Percentiles rank a stretch among this genome's conserved stretches.
phyloP scores from a whole-genome alignment of 2,329 filamentous ascomycete species.

The Talaromyces sp. region DNA sequence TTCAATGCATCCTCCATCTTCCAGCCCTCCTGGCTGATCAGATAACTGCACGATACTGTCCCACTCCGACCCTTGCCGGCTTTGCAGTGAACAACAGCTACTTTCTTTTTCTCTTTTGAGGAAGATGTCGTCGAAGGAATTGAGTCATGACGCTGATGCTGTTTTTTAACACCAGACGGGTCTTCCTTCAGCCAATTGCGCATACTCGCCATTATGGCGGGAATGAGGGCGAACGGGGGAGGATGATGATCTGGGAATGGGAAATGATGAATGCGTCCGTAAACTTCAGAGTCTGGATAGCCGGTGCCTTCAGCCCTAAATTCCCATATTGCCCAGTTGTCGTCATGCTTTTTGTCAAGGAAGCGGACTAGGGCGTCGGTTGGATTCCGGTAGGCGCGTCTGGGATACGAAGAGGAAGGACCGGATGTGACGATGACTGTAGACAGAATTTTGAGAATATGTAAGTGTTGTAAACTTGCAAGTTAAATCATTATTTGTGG shows the following conservation, averaged over 20 bases:
- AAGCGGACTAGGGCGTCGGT: constrained; percentile 81
- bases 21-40: constrained; percentile 82
- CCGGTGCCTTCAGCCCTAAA: constrained; percentile 95
- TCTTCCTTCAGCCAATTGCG: constrained; percentile 66
- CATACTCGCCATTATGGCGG: constrained; percentile 88
- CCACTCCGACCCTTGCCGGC: constrained; percentile 93
- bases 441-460: neutral
- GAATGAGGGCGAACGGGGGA: constrained; percentile 83
- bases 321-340: constrained; percentile 94
- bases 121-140: neutral
- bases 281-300: constrained; percentile 86
- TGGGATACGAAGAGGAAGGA: constrained; percentile 80
- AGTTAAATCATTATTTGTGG: neutral
- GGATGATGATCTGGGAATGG: constrained; percentile 98
- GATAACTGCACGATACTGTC: constrained; percentile 78
- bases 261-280: constrained; percentile 79
- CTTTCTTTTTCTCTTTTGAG: constrained; percentile 46
- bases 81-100: constrained; percentile 93
- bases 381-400: constrained; percentile 89
- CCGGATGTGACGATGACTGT: constrained; percentile 69
- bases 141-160: constrained; percentile 10
- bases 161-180: constrained; percentile 14
- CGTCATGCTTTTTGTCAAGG: constrained; percentile 75
- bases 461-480: neutral
- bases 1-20: constrained; percentile 56